Conservation (phyloP, 2,329 filamentous ascomycete species). For the Nothophoma quercina region DNA sequence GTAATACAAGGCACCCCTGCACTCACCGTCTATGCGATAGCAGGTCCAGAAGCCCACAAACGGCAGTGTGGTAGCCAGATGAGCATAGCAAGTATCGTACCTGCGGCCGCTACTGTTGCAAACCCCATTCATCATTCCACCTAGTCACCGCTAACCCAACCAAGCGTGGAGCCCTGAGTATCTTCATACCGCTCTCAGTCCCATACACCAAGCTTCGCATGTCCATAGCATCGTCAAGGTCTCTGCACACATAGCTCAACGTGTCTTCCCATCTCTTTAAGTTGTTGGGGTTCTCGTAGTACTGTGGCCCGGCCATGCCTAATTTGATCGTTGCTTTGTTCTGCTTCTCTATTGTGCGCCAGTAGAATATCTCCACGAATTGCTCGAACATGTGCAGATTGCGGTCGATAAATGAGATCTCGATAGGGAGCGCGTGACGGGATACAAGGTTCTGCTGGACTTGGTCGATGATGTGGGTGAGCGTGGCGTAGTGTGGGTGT, state of each 20-base stretch:
- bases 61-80: no score
- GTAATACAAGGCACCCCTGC: no score
- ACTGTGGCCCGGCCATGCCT: constrained; percentile 11
- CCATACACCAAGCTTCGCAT: constrained; percentile 16
- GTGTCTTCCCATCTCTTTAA: constrained; percentile 16
- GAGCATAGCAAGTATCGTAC: no score
- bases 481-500: neutral
- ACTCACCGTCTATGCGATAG: no score
- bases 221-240: constrained; percentile 19
- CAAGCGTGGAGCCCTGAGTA: constrained; percentile 5
- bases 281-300: neutral
- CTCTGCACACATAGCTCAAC: constrained; percentile 12
- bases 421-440: constrained; percentile 6
- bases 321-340: constrained; percentile 5
- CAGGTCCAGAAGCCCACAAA: no score
- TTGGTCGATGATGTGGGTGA: constrained; percentile 14
- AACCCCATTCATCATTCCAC: constrained; percentile 11
- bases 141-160: neutral
- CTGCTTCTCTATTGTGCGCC: constrained; percentile 11
- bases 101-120: neutral
- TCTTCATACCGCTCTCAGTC: constrained; percentile 1
- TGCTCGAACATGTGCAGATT: constrained; percentile 21
- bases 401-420: constrained; percentile 10
- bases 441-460: constrained; percentile 11
- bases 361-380: constrained; percentile 18